Conservation (phyloP, 2,329 filamentous ascomycete genomes). For the Epichloe brachyelytri region DNA sequence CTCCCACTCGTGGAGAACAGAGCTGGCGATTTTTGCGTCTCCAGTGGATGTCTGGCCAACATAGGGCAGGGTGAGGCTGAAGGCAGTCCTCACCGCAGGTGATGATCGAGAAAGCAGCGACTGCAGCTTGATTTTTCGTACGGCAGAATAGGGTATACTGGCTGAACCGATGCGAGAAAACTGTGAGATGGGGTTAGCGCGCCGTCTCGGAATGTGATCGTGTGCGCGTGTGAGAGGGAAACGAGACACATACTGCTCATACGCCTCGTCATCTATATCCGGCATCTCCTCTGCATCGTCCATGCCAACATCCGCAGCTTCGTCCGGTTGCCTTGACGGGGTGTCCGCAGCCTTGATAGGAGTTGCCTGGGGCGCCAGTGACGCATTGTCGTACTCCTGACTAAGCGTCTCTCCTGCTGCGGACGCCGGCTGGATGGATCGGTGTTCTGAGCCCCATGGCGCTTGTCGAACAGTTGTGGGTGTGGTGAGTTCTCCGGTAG, state of each 20-base stretch:
- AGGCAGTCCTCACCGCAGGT: slow-evolving; percentile 45
- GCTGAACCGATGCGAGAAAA: slow-evolving; percentile 53
- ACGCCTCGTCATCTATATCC: slow-evolving; percentile 28
- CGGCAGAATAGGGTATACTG: slow-evolving; percentile 53
- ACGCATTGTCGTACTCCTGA: slow-evolving; percentile 24
- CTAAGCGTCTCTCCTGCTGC: slow-evolving; percentile 20
- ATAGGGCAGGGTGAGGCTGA: slow-evolving; percentile 49
- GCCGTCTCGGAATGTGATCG: not conserved
- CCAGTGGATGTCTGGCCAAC: slow-evolving; percentile 29
- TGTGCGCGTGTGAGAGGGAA: not conserved
- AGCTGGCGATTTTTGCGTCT: slow-evolving; percentile 31
- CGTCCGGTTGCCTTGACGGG: slow-evolving; percentile 22
- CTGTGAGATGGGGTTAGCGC: slow-evolving; percentile 19
- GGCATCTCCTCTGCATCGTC: slow-evolving; percentile 3
- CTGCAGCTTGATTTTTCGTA: slow-evolving; percentile 42
- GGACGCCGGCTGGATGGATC: slow-evolving; percentile 29
- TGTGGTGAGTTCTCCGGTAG: slow-evolving; percentile 26
- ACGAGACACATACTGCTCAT: slow-evolving; percentile 28
- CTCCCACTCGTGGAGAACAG: slow-evolving; percentile 40
- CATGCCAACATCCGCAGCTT: slow-evolving; percentile 23
- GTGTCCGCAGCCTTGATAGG: slow-evolving; percentile 25
- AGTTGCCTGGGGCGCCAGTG: slow-evolving; percentile 33
- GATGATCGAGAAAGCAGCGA: slow-evolving; percentile 44
- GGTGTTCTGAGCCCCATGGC: slow-evolving; percentile 35
- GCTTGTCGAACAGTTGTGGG: slow-evolving; percentile 29